Evolutionary conservation across 768 basidiomycete genomes (phyloP), one percentile per base, ranked within the genome.

Genomic region (Leccinum broughii): DNA sequence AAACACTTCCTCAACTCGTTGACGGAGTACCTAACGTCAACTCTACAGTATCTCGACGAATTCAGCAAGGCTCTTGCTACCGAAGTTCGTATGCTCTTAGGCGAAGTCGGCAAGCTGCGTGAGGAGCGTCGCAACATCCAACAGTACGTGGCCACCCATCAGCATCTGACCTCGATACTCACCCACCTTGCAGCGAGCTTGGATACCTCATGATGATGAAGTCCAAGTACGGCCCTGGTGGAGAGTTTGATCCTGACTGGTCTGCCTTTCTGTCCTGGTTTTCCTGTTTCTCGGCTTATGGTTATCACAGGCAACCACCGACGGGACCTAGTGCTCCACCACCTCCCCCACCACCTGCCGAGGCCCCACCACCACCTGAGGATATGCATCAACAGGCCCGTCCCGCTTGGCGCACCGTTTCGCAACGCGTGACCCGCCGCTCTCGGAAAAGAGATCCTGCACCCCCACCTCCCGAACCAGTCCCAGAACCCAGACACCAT

Each of bases 211-310:
- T 93, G 61, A 78, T 80, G 65, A 79, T 88, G 80, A 86, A 84
- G 71, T 80, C 89, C 44, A 89, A 89, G 69, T 90, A 92, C 64
- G 87, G 87, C 6, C 86, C 90, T n/a, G 91, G 90, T 58, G 92
- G 92, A 54, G 88, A 92, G 71, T 94, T 89, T 68, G 88, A 92
- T 67, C 83, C 87, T 8, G 86, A 90, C n/a, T 93, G 92, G 92
- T 86, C 39, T 63, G 75, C 54, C 24, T 17, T n/a, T 57, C 6
- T 22, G 22, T 54, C 37, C 20, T 34, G n/a, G 15, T 32, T 9
- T 7, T 6, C 22, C 17, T 4, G 39, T 13, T 7, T 7, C 35
- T 58, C 46, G 24, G 8, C 41, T 62, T 57, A 57, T 35, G 57
- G 34, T 48, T n/a, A n/a, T 22, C 10, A 20, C 51, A 80, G 80